A percentile compares a stretch with the other conserved stretches of the same genome.
phyloP scores from a whole-genome alignment of 257 asterid species.

The Nyctanthes arbortristis region DNA sequence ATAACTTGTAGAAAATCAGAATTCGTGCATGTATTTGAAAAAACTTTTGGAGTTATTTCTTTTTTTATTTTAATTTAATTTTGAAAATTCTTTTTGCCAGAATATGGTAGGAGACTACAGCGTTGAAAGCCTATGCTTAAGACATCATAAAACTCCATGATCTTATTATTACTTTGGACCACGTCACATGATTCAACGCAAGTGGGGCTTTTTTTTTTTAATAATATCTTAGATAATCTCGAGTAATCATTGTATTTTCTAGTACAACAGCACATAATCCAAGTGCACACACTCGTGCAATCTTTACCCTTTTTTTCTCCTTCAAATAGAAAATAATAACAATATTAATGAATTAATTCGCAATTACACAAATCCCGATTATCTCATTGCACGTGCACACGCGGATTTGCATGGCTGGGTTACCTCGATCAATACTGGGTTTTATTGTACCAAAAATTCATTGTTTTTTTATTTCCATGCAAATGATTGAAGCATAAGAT shows the following conservation, averaged over 20 bases:
- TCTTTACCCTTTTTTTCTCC: background rate
- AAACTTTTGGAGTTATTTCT: no score
- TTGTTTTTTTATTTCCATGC: background rate
- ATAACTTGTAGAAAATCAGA: no score
- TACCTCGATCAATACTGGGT: background rate
- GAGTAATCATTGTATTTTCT: background rate
- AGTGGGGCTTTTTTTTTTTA: background rate
- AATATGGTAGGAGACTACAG: no score
- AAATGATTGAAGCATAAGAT: background rate
- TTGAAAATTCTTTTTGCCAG: no score
- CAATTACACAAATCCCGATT: background rate
- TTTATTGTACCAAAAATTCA: background rate
- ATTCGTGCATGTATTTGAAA: no score
- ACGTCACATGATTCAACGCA: background rate
- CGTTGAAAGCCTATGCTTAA: no score
- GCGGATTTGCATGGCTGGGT: background rate
- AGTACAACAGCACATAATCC: background rate
- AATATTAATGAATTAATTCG: background rate
- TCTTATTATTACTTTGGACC: no score
- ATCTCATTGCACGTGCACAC: slow-evolving; percentile 3
- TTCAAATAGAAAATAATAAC: background rate
- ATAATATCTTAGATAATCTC: background rate
- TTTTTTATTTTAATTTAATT: no score
- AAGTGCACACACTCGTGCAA: background rate
- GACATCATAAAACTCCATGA: no score